Evolutionary conservation across 2,329 filamentous ascomycete species (phyloP).

Genomic region (Neofusicoccum umdonicola): DNA sequence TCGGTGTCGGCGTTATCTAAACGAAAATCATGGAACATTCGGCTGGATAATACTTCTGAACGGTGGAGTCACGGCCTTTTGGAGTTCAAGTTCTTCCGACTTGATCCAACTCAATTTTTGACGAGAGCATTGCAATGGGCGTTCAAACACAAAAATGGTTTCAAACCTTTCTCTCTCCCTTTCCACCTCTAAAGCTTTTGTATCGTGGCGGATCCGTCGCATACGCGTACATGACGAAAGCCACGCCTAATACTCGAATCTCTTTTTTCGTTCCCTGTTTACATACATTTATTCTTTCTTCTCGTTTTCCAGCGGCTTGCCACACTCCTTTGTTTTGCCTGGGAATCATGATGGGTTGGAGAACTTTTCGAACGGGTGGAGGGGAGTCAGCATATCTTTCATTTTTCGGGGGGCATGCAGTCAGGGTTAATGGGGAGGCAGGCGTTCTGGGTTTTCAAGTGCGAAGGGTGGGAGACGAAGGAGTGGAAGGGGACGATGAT

Average conservation of each 20-base stretch:
- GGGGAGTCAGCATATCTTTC: too few relatives aligned
- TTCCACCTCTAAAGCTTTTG: background rate
- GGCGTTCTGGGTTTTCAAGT: too few relatives aligned
- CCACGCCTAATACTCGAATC: constrained; percentile 1
- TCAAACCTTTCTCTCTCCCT: background rate
- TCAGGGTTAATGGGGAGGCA: too few relatives aligned
- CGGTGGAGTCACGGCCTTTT: background rate
- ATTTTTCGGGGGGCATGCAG: too few relatives aligned
- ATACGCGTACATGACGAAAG: background rate
- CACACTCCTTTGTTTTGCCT: background rate
- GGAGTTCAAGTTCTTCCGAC: background rate
- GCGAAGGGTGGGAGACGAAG: too few relatives aligned
- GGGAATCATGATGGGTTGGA: background rate
- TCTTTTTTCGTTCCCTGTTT: too few relatives aligned
- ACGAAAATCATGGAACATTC: background rate
- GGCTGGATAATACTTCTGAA: background rate
- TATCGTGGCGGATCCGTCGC: background rate
- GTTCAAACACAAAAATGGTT: constrained; percentile 8
- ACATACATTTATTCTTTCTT: background rate
- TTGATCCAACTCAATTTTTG: background rate
- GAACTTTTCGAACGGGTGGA: background rate
- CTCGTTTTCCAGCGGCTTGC: background rate
- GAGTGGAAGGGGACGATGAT: too few relatives aligned
- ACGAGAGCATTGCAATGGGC: constrained; percentile 14
- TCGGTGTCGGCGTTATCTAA: constrained; percentile 43